Evolutionary conservation across 2,329 filamentous ascomycete genomes (phyloP).

Genomic region (Trichoderma koningii): DNA sequence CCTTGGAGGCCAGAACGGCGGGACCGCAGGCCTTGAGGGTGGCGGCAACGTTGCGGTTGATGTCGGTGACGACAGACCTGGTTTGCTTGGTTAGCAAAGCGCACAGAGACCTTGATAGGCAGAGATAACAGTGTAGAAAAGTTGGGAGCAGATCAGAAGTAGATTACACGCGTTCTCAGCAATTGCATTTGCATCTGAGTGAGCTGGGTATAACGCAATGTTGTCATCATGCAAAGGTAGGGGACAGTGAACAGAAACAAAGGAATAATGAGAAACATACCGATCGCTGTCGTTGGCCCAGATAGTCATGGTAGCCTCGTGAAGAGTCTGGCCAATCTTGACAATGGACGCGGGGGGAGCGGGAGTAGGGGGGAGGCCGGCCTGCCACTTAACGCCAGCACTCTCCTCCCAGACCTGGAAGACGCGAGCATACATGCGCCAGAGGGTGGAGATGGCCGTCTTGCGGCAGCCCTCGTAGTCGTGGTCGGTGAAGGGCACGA

Average conservation of each 20-base stretch:
- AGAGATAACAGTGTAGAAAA: conserved; percentile 30
- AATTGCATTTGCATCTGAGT: conserved; percentile 92
- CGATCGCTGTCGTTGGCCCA: conserved; percentile 92
- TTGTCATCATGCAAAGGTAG: conserved; percentile 71
- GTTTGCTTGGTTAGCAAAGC: conserved; percentile 44
- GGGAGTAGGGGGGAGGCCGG: conserved; percentile 80
- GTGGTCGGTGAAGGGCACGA: conserved; percentile 82
- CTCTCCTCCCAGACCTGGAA: conserved; percentile 81
- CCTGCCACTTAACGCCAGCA: conserved; percentile 79
- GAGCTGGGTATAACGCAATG: conserved; percentile 97
- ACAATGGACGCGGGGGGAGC: conserved; percentile 76
- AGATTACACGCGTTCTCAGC: conserved; percentile 75
- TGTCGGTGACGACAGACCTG: conserved; percentile 87
- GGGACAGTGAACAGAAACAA: conserved; percentile 29
- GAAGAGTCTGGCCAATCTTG: conserved; percentile 83
- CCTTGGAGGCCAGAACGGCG: conserved; percentile 73
- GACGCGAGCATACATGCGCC: conserved; percentile 89
- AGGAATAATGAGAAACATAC: conserved; percentile 60
- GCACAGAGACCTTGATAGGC: conserved; percentile 20
- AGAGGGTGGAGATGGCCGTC: conserved; percentile 85
- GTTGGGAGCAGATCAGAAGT: conserved; percentile 40
- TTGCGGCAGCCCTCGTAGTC: conserved; percentile 92
- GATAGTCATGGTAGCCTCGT: conserved; percentile 78
- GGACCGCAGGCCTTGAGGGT: conserved; percentile 91
- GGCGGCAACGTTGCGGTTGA: conserved; percentile 89